These are phyloP conservation scores for Populus tomentosa DNA, from an alignment of 441 rosid species.

Conservation along the genomic window DNA sequence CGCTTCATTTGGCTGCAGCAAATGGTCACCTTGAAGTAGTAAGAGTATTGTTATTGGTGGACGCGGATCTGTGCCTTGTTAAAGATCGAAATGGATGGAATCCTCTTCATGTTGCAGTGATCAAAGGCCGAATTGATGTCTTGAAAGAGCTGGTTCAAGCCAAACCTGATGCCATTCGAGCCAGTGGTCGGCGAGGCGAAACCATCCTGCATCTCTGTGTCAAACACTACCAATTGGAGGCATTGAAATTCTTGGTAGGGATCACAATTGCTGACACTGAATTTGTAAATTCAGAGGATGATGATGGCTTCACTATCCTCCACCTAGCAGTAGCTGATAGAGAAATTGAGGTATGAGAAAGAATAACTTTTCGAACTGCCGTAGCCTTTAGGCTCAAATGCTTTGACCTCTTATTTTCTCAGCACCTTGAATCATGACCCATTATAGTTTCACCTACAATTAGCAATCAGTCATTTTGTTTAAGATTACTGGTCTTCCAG, in stretches of 20 bases:
- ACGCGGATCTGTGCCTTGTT: slow-evolving; percentile 15
- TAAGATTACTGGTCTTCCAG: too few species aligned
- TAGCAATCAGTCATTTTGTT: too few species aligned
- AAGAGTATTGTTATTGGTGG: slow-evolving; percentile 14
- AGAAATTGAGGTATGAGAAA: slow-evolving; percentile 20
- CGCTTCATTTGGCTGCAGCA: slow-evolving; percentile 28
- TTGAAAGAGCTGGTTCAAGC: slow-evolving; percentile 18
- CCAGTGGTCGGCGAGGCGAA: slow-evolving; percentile 19
- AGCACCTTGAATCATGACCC: not conserved
- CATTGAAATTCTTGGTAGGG: slow-evolving; percentile 25
- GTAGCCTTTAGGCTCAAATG: too few species aligned
- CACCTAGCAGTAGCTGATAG: slow-evolving; percentile 24
- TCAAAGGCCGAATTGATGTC: slow-evolving; percentile 23
- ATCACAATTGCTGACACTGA: slow-evolving; percentile 8
- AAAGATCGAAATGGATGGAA: slow-evolving; percentile 22
- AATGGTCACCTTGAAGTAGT: slow-evolving; percentile 26
- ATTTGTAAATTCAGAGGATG: slow-evolving; percentile 19
- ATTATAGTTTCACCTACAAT: too few species aligned
- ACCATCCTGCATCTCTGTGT: slow-evolving; percentile 25
- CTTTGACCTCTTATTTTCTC: not conserved
- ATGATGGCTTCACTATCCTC: slow-evolving; percentile 23
- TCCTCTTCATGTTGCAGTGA: slow-evolving; percentile 31
- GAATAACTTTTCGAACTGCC: too few species aligned
- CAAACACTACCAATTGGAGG: slow-evolving; percentile 18
- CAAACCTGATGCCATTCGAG: slow-evolving; percentile 19